Base-by-base conservation (phyloP, 2,329 filamentous ascomycete genomes). In the Mariannaea elegans region DNA sequence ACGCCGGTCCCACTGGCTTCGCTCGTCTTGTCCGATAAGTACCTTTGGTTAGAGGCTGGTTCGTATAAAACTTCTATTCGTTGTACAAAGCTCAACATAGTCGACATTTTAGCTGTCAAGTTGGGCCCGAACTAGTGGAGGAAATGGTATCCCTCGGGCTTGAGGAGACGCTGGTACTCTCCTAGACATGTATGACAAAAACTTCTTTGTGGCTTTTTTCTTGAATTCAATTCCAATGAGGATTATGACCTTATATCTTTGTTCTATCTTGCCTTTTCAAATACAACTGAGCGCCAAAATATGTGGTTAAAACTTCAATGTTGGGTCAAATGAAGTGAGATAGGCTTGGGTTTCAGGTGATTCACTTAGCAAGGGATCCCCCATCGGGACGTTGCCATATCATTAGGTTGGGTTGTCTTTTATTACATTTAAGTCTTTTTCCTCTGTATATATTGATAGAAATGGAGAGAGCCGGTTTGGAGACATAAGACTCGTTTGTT, bases 1-100 rank as follows among this genome's bases (percentile, higher is more conserved):
- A 65, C 32, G 71, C 75, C 34, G 61, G 62, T 38, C 75, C 77
- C 59, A 75, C 77, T 53, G 77, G 76, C 63, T 74, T 73, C 65
- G 70, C 71, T 56, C 70, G 71, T 56, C 71, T 74, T 55, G 68
- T 71, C 65, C 74, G 71, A 60, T 77, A 75, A 66, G 65, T 63
- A 59, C 59, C 5, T 14, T 36, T 7, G 39, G 24, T 34, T 50
- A 61, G 39, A 54, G 44, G 36, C 57, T 45, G 54, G 56, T 55
- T 46, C 32, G 51, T 66, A 65, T 60, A 66, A 63, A 52, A 57
- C 55, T 57, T 61, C 57, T 61, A 34, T 52, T 52, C 46, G 59
- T 59, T 68, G 67, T 67, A 70, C 69, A 70, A 67, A 60, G 61
- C 59, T 64, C 55, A 51, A 61, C 63, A 58, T 41, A 53, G 56